Percentiles rank a stretch among this genome's conserved stretches.
phyloP scores from a whole-genome alignment of 2,329 filamentous ascomycete genomes.

The Sporothrix humicola region DNA sequence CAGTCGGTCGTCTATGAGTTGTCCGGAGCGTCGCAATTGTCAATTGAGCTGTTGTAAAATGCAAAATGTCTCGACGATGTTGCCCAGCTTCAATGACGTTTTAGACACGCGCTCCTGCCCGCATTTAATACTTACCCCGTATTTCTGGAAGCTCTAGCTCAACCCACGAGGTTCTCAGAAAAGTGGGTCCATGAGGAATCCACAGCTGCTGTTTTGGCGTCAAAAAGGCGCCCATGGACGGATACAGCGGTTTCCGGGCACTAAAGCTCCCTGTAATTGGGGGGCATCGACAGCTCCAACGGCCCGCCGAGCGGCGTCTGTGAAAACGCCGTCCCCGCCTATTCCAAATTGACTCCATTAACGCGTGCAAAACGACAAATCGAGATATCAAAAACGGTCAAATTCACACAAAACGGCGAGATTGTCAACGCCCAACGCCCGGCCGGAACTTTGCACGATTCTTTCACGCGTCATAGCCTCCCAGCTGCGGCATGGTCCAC shows the following conservation, averaged over 20 bases:
- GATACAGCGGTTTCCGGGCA: constrained; percentile 2
- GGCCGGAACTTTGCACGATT: neutral
- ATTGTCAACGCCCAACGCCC: neutral
- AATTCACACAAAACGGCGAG: neutral
- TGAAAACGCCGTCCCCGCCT: neutral
- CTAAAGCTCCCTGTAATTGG: no score
- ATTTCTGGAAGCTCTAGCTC: constrained; percentile 15
- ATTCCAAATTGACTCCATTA: neutral
- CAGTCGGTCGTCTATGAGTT: neutral
- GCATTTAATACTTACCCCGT: constrained; percentile 27
- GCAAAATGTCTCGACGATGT: neutral
- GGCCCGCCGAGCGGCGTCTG: neutral
- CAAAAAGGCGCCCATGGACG: neutral
- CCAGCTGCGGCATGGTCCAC: constrained; percentile 5
- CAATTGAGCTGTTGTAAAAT: neutral
- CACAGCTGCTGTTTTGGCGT: constrained; percentile 4
- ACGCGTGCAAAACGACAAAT: constrained; percentile 2
- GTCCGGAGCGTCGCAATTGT: neutral
- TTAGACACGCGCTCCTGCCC: constrained; percentile 26
- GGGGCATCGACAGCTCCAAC: neutral
- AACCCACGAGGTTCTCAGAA: neutral
- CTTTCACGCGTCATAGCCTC: constrained; percentile 31
- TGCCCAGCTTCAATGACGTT: constrained; percentile 7
- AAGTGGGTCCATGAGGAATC: constrained; percentile 29
- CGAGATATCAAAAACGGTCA: constrained; percentile 9